Evolutionary conservation across 805 yeast species (phyloP).

Genomic region (Brettanomyces sp.): DNA sequence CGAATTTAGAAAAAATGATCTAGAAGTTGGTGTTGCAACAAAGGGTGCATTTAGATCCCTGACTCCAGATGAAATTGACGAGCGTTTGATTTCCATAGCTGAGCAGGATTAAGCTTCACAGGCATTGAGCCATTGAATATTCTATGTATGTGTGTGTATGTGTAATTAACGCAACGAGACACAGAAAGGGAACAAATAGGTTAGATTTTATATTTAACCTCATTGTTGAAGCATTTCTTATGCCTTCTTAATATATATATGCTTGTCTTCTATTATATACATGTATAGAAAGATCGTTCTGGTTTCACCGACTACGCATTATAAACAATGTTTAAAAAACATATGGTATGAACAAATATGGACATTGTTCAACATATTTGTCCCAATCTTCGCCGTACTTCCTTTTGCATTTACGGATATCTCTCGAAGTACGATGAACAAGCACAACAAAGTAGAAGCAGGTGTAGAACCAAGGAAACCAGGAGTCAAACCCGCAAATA

Average conservation of each 20-base stretch:
- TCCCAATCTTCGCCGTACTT: conserved; percentile 96
- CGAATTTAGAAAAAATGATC: conserved; percentile 87
- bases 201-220: too few relatives aligned
- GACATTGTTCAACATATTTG: conserved; percentile 76
- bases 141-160: too few relatives aligned
- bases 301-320: too few relatives aligned
- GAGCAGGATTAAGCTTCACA: conserved; percentile 89
- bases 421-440: conserved; percentile 83
- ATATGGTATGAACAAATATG: conserved; percentile 85
- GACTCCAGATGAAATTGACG: conserved; percentile 84
- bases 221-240: too few relatives aligned
- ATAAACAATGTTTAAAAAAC: conserved; percentile 39
- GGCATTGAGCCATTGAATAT: too few relatives aligned
- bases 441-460: conserved; percentile 79
- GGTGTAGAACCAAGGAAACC: conserved; percentile 96
- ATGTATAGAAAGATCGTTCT: neutral
- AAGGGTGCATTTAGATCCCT: conserved; percentile 61
- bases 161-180: too few relatives aligned
- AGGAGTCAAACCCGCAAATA: conserved; percentile 77
- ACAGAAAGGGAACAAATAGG: too few relatives aligned
- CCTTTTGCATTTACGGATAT: conserved; percentile 68
- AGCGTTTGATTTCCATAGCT: conserved; percentile 86
- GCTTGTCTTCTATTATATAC: neutral
- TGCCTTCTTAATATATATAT: neutral
- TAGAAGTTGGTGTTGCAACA: conserved; percentile 87